phyloP scores from a whole-genome alignment of 2,329 filamentous ascomycete genomes.

The Sporothrix variecibatus region DNA sequence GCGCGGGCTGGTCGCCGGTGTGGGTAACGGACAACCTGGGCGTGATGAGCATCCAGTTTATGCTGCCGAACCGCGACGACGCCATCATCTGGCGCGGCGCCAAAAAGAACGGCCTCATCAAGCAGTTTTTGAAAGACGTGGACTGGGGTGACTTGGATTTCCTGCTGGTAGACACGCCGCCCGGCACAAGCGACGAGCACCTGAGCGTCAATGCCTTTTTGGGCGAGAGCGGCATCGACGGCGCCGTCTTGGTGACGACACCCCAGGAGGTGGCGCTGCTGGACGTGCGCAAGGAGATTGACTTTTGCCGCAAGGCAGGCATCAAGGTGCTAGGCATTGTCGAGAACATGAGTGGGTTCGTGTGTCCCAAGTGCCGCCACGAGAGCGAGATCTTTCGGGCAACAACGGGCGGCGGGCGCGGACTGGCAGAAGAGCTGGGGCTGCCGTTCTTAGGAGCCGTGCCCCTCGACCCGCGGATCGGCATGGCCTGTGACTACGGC shows the following conservation, averaged over 20 bases:
- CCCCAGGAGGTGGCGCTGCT: slow-evolving; percentile 91
- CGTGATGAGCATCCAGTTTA: slow-evolving; percentile 98
- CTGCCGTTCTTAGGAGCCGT: slow-evolving; percentile 89
- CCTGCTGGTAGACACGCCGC: slow-evolving; percentile 90
- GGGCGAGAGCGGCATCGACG: slow-evolving; percentile 88
- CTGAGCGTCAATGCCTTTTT: slow-evolving; percentile 89
- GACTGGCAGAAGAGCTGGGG: slow-evolving; percentile 79
- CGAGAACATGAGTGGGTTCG: slow-evolving; percentile 97
- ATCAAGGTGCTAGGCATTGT: slow-evolving; percentile 87
- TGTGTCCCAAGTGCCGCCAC: slow-evolving; percentile 88
- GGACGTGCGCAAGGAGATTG: slow-evolving; percentile 95
- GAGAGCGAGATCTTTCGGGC: slow-evolving; percentile 84
- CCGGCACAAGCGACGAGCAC: slow-evolving; percentile 94
- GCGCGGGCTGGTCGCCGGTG: slow-evolving; percentile 88
- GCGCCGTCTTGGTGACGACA: slow-evolving; percentile 89
- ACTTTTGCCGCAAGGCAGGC: slow-evolving; percentile 93
- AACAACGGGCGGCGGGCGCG: slow-evolving; percentile 82
- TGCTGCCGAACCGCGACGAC: slow-evolving; percentile 91
- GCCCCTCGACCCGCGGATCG: slow-evolving; percentile 88
- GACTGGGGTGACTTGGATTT: slow-evolving; percentile 97
- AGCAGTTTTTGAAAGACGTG: slow-evolving; percentile 96
- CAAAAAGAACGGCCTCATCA: slow-evolving; percentile 98
- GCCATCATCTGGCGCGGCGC: slow-evolving; percentile 96
- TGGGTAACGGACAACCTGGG: slow-evolving; percentile 94
- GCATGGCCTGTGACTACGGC: slow-evolving; percentile 95